These are phyloP conservation scores for Nitzschia palea DNA, from an alignment of 108 stramenopile species.

Conservation along the genomic window DNA sequence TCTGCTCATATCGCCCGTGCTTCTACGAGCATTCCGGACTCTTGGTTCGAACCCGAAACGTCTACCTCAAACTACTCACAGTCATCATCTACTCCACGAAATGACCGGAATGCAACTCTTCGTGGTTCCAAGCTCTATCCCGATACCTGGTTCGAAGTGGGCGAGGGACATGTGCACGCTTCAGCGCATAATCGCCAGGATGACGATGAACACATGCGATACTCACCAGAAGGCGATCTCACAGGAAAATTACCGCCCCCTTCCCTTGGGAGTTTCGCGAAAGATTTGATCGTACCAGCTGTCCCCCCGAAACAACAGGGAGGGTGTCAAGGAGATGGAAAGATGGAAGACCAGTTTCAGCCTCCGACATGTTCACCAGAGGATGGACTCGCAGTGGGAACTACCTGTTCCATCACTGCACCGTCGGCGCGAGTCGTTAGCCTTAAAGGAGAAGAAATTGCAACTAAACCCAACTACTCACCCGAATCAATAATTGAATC, in stretches of 20 bases:
- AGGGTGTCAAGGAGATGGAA: background rate
- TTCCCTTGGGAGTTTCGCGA: too few relatives aligned
- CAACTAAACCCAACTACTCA: background rate
- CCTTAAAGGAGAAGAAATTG: background rate
- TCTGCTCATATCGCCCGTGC: too few relatives aligned
- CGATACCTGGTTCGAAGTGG: slow-evolving; percentile 1
- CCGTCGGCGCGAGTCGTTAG: too few relatives aligned
- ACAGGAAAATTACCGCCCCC: background rate
- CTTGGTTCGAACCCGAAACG: slow-evolving; percentile 8
- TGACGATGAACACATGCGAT: slow-evolving; percentile 1
- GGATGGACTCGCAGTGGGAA: background rate
- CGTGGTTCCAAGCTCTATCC: background rate
- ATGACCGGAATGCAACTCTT: background rate
- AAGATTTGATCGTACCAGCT: too few relatives aligned
- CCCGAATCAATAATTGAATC: background rate
- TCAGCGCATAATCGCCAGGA: background rate
- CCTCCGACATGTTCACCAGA: background rate
- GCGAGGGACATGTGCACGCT: background rate
- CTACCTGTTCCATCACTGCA: background rate
- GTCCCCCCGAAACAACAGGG: too few relatives aligned
- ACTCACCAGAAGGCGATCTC: slow-evolving; percentile 3
- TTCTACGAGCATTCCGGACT: slow-evolving; percentile 5
- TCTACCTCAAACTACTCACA: background rate
- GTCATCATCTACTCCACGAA: background rate
- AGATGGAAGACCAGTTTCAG: slow-evolving; percentile 1